phyloP scores from a whole-genome alignment of 805 yeast species.

The Lachancea mirantina region DNA sequence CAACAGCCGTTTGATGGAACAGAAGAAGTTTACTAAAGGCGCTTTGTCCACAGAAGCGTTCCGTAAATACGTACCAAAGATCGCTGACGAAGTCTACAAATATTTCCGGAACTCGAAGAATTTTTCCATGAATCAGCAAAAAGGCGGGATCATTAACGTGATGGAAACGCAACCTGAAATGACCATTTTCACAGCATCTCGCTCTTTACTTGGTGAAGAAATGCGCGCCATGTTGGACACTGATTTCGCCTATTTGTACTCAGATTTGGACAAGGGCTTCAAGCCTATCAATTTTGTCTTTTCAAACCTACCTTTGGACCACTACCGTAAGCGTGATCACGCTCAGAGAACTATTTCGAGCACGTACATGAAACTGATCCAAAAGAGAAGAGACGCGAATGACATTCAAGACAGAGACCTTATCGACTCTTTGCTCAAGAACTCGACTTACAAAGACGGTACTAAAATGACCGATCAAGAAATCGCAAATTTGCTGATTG shows the following conservation, averaged over 20 bases:
- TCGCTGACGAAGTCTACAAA: slow-evolving; percentile 64
- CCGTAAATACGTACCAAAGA: slow-evolving; percentile 78
- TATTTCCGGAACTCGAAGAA: slow-evolving; percentile 51
- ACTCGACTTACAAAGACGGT: slow-evolving; percentile 88
- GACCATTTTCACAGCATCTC: slow-evolving; percentile 92
- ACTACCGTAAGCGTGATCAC: slow-evolving; percentile 73
- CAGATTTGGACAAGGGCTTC: slow-evolving; percentile 94
- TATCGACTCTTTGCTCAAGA: slow-evolving; percentile 78
- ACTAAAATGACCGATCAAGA: slow-evolving; percentile 89
- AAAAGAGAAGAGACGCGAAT: slow-evolving; percentile 62
- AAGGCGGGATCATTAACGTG: slow-evolving; percentile 53
- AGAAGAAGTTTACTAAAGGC: slow-evolving; percentile 89
- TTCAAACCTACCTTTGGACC: slow-evolving; percentile 86
- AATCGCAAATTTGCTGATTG: slow-evolving; percentile 88
- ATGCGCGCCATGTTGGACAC: slow-evolving; percentile 77
- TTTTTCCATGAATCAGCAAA: slow-evolving; percentile 37
- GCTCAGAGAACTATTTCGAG: slow-evolving; percentile 78
- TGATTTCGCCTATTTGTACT: slow-evolving; percentile 75
- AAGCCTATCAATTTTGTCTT: slow-evolving; percentile 93
- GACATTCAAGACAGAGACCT: slow-evolving; percentile 82
- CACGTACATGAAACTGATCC: slow-evolving; percentile 76
- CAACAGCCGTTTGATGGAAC: slow-evolving; percentile 91
- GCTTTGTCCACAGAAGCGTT: slow-evolving; percentile 85
- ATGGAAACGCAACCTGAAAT: slow-evolving; percentile 87
- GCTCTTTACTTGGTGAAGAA: slow-evolving; percentile 86